These are phyloP conservation scores for Panicum virgatum DNA, from an alignment of 202 grass and related monocot genomes.

Conservation along the genomic window DNA sequence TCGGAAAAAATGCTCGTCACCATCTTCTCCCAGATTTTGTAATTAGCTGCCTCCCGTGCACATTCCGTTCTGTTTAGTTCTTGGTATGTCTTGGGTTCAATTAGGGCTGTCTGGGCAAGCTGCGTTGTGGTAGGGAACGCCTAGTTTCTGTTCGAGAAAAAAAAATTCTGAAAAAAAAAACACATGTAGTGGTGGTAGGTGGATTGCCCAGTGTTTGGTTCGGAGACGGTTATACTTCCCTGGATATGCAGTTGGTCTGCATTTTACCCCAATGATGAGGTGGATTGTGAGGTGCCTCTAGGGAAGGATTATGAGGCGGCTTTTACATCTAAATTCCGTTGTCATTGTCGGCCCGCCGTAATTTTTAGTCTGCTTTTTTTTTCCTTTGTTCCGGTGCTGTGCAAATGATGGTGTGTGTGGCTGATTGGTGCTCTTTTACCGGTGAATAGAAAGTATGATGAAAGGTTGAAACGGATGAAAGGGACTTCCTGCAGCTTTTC, in stretches of 20 bases:
- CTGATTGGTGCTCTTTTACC: not conserved
- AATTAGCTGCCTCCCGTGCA: constrained; percentile 63
- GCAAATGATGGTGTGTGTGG: not conserved
- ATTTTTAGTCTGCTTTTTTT: not conserved
- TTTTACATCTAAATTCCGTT: constrained; percentile 40
- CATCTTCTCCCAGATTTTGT: constrained; percentile 57
- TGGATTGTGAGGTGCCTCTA: constrained; percentile 53
- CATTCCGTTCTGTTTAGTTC: constrained; percentile 57
- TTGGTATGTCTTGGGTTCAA: constrained; percentile 31
- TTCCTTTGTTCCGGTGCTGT: not conserved
- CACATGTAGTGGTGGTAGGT: constrained; percentile 45
- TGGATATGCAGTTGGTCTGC: constrained; percentile 50
- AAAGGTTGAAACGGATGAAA: not conserved
- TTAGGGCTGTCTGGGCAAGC: constrained; percentile 46
- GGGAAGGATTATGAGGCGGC: constrained; percentile 56
- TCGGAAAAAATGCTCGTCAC: not conserved
- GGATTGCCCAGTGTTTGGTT: constrained; percentile 41
- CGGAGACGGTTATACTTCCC: constrained; percentile 58
- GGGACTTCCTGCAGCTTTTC: not conserved
- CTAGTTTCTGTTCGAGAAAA: constrained; percentile 34
- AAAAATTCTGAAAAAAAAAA: not conserved
- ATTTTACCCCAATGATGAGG: constrained; percentile 64
- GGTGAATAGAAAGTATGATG: not conserved
- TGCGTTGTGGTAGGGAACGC: constrained; percentile 45
- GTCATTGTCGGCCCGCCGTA: constrained; percentile 9